Conservation (phyloP, 208 protist genomes). For the Crithidia thermophila region DNA sequence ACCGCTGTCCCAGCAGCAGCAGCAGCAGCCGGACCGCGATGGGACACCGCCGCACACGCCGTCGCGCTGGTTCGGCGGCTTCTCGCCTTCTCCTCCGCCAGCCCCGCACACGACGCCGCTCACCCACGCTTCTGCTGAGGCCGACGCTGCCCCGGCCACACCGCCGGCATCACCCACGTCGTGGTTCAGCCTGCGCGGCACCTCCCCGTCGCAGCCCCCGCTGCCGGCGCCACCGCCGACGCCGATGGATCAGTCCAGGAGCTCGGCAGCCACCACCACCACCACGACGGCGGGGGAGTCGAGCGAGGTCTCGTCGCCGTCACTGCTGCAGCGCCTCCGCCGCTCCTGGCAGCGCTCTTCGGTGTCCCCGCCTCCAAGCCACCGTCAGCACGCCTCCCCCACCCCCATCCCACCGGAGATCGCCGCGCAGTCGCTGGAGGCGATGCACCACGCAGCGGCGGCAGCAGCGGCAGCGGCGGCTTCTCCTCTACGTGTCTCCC, state of each 20-base stretch:
- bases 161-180: background rate
- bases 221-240: conserved; percentile 14
- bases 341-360: conserved; percentile 8
- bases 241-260: background rate
- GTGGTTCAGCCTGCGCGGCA: conserved; percentile 5
- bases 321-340: conserved; percentile 9
- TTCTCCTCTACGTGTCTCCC: conserved; percentile 9
- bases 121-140: background rate
- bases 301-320: background rate
- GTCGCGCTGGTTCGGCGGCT: conserved; percentile 5
- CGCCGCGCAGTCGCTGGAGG: background rate
- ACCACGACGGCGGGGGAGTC: background rate
- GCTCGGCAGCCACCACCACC: background rate
- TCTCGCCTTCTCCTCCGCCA: background rate
- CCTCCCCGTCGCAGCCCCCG: conserved; percentile 10
- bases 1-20: conserved; percentile 1
- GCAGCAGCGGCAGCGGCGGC: background rate
- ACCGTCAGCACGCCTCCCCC: conserved; percentile 9
- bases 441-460: background rate
- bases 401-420: conserved; percentile 4
- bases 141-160: background rate
- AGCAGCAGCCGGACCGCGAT: conserved; percentile 1
- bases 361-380: background rate
- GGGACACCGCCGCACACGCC: conserved; percentile 6
- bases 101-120: conserved; percentile 14